Percentiles rank a stretch among this genome's conserved stretches.
Conservation (phyloP, 805 yeast genomes). For the Sugiyamaella qingdaonensis region DNA sequence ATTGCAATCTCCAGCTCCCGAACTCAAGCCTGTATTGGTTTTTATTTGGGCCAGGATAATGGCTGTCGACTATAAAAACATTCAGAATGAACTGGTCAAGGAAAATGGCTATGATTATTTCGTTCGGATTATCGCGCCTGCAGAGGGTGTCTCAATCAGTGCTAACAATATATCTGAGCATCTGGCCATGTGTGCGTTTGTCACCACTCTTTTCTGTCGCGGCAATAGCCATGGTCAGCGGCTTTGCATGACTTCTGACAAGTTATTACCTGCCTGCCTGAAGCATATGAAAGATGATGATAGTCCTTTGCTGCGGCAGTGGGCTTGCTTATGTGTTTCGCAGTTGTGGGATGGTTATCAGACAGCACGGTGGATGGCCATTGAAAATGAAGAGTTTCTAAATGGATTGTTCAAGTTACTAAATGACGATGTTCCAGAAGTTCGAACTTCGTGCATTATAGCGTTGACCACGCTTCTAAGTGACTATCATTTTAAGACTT, state of each 20-base stretch:
- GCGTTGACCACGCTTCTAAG: slow-evolving; percentile 69
- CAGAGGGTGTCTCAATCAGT: slow-evolving; percentile 24
- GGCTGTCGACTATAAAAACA: slow-evolving; percentile 87
- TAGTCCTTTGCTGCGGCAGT: slow-evolving; percentile 82
- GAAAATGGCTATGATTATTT: slow-evolving; percentile 90
- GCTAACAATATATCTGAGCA: slow-evolving; percentile 68
- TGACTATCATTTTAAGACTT: slow-evolving; percentile 20
- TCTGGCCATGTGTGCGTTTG: slow-evolving; percentile 93
- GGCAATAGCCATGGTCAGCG: slow-evolving; percentile 78
- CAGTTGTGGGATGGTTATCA: slow-evolving; percentile 70
- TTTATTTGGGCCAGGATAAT: slow-evolving; percentile 97
- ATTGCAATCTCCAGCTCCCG: slow-evolving; percentile 92
- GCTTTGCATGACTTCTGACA: slow-evolving; percentile 68
- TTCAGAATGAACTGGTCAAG: slow-evolving; percentile 87
- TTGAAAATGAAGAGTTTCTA: slow-evolving; percentile 59
- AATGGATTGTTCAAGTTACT: slow-evolving; percentile 42
- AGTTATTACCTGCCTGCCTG: slow-evolving; percentile 57
- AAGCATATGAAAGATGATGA: slow-evolving; percentile 67
- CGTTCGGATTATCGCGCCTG: slow-evolving; percentile 62
- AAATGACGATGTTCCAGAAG: slow-evolving; percentile 92
- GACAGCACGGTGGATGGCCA: slow-evolving; percentile 69
- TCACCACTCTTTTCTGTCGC: slow-evolving; percentile 75
- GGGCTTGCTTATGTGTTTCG: slow-evolving; percentile 79
- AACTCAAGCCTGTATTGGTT: slow-evolving; percentile 86
- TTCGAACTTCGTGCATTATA: slow-evolving; percentile 74